Base-by-base conservation (phyloP, 352 stramenopile genomes). In the Globisporangium nunn region DNA sequence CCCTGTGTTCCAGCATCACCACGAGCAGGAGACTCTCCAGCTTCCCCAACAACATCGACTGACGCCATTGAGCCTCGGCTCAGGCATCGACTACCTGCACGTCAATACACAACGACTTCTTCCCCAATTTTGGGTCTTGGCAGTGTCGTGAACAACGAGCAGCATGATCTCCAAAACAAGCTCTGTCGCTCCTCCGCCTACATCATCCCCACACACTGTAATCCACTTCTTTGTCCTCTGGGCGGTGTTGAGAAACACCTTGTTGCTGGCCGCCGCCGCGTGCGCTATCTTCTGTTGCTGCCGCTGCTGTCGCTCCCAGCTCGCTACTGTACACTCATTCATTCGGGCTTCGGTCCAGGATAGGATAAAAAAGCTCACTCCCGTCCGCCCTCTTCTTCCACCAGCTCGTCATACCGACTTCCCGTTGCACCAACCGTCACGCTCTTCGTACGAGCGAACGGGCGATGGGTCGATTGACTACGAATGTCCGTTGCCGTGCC, bases 201-300 rank as follows among this genome's bases (percentile, higher is more conserved):
- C 23, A 23, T 37, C 33, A 37, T 23, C 10, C 41, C n/a, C 35
- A 33, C 59, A 40, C 54, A 28, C n/a, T 53, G 31, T 33, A 45
- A 28, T 15, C 30, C 30, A 33, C 50, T n/a, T 65, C 44, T 74
- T 66, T 72, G 52, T 65, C 68, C 8, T 56, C 29, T 73, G 81
- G 81, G 84, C 66, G 84, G 84, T 92, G 84, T 91, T 94, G 46
- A 94, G 64, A 91, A 94, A 90, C 81, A 94, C 84, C 84, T 86
- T 74, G 58, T 72, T 77, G 59, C 62, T 52, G 52, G 39, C 45
- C 54, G 53, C 30, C 17, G 52, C 45, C 54, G 48, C 58, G 50
- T 69, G 52, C 68, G 52, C 31, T 61, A 50, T 40, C 46, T 29
- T 15, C 46, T 10, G 37, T n/a, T 31, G 50, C 31, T 45, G 58